A percentile compares a stretch with the other conserved stretches of the same genome.
Evolutionary conservation across 2,329 filamentous ascomycete genomes (phyloP).

Genomic region (Alternaria sp.): DNA sequence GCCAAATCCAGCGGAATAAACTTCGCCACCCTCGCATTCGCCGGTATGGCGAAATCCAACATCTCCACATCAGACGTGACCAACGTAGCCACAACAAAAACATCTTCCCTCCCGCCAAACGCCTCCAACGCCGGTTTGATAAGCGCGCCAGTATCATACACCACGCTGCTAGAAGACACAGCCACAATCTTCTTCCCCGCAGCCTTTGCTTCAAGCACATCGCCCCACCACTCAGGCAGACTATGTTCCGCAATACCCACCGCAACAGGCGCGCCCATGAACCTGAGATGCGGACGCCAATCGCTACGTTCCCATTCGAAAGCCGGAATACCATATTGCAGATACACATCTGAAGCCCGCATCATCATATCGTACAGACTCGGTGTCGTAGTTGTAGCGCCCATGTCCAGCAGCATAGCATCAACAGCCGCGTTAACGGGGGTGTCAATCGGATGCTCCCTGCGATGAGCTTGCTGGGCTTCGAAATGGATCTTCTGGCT

Average conservation of each 20-base stretch:
- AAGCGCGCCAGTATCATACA: slow-evolving; percentile 49
- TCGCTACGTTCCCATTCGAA: slow-evolving; percentile 47
- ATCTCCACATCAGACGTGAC: slow-evolving; percentile 32
- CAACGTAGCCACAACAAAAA: slow-evolving; percentile 47
- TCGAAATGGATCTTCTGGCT: slow-evolving; percentile 13
- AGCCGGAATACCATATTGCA: slow-evolving; percentile 45
- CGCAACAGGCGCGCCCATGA: slow-evolving; percentile 45
- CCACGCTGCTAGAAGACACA: slow-evolving; percentile 57
- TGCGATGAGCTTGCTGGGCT: slow-evolving; percentile 5
- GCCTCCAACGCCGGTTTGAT: slow-evolving; percentile 55
- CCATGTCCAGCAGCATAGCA: slow-evolving; percentile 11
- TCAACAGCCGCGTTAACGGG: slow-evolving; percentile 14
- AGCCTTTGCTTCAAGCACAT: slow-evolving; percentile 49
- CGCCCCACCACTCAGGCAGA: slow-evolving; percentile 56
- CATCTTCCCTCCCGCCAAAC: slow-evolving; percentile 50
- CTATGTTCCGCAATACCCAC: slow-evolving; percentile 16
- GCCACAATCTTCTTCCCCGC: slow-evolving; percentile 50
- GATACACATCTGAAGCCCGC: slow-evolving; percentile 27
- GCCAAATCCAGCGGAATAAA: slow-evolving; percentile 58
- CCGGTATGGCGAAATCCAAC: slow-evolving; percentile 36
- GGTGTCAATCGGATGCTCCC: slow-evolving; percentile 15
- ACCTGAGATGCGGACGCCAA: slow-evolving; percentile 50
- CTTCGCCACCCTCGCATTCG: slow-evolving; percentile 54
- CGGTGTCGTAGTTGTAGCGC: not conserved
- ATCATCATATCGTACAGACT: slow-evolving; percentile 29